Evolutionary conservation across 208 protist genomes (phyloP).

Genomic region (Strigomonas culicis): DNA sequence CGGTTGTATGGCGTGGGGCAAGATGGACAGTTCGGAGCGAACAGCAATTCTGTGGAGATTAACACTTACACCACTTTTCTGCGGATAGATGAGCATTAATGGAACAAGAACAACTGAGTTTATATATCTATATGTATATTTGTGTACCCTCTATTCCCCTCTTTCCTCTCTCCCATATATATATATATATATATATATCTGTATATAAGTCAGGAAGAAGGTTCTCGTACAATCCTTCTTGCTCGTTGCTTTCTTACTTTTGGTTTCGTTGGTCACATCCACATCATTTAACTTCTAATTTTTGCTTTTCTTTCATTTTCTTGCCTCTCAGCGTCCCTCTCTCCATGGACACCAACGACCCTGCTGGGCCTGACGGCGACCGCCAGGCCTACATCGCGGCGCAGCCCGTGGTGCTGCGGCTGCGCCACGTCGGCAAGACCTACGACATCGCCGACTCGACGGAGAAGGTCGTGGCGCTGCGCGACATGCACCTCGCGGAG

Average conservation of each 20-base stretch:
- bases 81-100: no score
- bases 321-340: neutral
- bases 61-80: no score
- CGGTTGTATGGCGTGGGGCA: no score
- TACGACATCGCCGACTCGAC: constrained; percentile 60
- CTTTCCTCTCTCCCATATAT: neutral
- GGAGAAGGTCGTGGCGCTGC: constrained; percentile 52
- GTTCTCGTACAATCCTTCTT: neutral
- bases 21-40: no score
- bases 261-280: neutral
- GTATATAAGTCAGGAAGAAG: no score
- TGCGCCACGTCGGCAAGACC: constrained; percentile 60
- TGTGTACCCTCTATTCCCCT: neutral
- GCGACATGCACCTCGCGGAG: constrained; percentile 60
- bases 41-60: no score
- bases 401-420: constrained; percentile 54
- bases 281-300: neutral
- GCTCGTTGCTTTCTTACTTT: neutral
- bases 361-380: neutral
- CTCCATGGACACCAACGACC: neutral
- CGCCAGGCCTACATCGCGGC: constrained; percentile 21
- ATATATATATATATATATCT: neutral
- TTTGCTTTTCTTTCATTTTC: neutral
- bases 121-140: no score
- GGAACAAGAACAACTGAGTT: no score